Percentiles rank a stretch among this genome's conserved stretches.
phyloP scores from a whole-genome alignment of 2,329 filamentous ascomycete species.

The Scorias spongiosa region DNA sequence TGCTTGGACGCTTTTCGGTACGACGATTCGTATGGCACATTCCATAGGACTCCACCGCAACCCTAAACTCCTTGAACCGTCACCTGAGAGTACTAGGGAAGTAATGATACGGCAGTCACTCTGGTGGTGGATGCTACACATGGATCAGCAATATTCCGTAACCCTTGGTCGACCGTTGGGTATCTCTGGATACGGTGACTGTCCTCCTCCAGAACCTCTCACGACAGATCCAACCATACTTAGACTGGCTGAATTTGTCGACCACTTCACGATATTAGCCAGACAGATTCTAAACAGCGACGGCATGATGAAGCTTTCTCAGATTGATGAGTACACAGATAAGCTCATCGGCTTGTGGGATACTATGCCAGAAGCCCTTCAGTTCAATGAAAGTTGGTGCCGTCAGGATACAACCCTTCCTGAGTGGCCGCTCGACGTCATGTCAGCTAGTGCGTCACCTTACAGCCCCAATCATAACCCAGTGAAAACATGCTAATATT shows the following conservation, averaged over 20 bases:
- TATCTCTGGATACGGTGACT: conserved; percentile 35
- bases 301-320: conserved; percentile 24
- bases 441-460: conserved; percentile 27
- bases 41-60: conserved; percentile 35
- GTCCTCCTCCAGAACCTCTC: conserved; percentile 29
- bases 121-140: conserved; percentile 40
- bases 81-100: conserved; percentile 24
- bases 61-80: conserved; percentile 30
- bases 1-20: conserved; percentile 35
- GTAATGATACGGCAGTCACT: conserved; percentile 28
- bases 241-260: conserved; percentile 30
- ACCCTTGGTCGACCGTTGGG: conserved; percentile 33
- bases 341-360: conserved; percentile 27
- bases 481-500: not conserved
- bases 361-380: conserved; percentile 31
- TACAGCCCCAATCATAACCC: not conserved
- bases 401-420: conserved; percentile 23
- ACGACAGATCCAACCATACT: conserved; percentile 29
- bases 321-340: conserved; percentile 34
- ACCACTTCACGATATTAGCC: conserved; percentile 33
- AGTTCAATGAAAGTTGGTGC: conserved; percentile 32
- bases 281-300: conserved; percentile 32
- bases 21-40: conserved; percentile 33
- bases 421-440: conserved; percentile 32
- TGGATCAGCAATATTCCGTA: conserved; percentile 37